These are phyloP conservation scores for Ustilago shanxiensis DNA, from an alignment of 1,284 basidiomycete genomes.

Conservation along the genomic window DNA sequence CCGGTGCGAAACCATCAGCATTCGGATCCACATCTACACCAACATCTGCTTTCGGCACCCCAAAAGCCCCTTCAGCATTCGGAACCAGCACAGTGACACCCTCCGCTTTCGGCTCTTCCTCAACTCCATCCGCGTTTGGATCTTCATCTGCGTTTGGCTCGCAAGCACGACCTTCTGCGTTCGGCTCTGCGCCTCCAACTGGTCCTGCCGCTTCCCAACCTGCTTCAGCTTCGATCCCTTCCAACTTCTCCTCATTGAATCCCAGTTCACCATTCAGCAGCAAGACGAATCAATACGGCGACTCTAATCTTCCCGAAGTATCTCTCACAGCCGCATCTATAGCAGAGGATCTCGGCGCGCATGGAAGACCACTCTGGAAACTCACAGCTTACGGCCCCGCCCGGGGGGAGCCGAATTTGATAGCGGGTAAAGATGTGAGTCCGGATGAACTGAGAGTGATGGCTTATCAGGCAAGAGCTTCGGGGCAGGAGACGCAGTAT, in stretches of 20 bases:
- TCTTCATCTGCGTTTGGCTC: conserved; percentile 20
- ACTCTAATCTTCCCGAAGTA: conserved; percentile 49
- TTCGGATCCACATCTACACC: conserved; percentile 26
- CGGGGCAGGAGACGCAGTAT: conserved; percentile 37
- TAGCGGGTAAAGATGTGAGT: conserved; percentile 80
- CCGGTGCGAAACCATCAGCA: conserved; percentile 14
- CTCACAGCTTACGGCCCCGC: conserved; percentile 83
- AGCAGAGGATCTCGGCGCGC: conserved; percentile 47
- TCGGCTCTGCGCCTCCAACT: conserved; percentile 11
- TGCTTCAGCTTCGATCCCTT: conserved; percentile 1
- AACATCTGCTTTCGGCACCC: conserved; percentile 25
- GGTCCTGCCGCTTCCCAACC: neutral
- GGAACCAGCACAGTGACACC: conserved; percentile 1
- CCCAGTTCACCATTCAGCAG: conserved; percentile 27
- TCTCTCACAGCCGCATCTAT: conserved; percentile 36
- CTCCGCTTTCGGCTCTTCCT: conserved; percentile 20
- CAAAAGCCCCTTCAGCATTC: conserved; percentile 25
- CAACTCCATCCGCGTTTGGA: conserved; percentile 20
- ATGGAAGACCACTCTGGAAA: conserved; percentile 79
- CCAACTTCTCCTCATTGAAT: conserved; percentile 24
- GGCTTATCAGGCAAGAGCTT: conserved; percentile 51
- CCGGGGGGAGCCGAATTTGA: conserved; percentile 80
- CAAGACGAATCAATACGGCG: conserved; percentile 22
- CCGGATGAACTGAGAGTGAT: conserved; percentile 80
- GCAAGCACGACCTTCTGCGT: conserved; percentile 23